Percentiles rank a stretch among this genome's conserved stretches.
Evolutionary conservation across 371 early-diverging fungal genomes (phyloP).

Genomic region (Conidiobolus incongruus): DNA sequence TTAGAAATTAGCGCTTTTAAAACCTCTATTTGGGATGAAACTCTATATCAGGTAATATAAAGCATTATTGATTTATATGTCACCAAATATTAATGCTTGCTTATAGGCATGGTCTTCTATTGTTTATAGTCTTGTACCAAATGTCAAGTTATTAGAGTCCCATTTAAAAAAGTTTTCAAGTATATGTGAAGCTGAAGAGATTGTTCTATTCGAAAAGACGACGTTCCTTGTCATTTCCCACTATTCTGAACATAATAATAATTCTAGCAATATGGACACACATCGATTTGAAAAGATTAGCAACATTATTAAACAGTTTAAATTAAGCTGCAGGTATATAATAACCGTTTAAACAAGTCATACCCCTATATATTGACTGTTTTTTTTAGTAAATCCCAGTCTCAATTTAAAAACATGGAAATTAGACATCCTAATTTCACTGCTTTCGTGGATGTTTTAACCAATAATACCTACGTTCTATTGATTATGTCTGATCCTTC

Average conservation of each 20-base stretch:
- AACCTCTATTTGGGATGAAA: constrained; percentile 93
- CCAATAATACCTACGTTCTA: constrained; percentile 84
- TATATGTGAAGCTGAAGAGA: constrained; percentile 80
- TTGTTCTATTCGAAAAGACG: constrained; percentile 79
- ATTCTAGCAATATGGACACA: constrained; percentile 15
- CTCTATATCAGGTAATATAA: constrained; percentile 52
- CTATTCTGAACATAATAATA: constrained; percentile 17
- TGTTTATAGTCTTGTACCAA: constrained; percentile 83
- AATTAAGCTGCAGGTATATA: constrained; percentile 63
- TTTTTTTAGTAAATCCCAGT: constrained; percentile 37
- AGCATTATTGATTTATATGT: background rate
- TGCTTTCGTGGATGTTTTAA: constrained; percentile 76
- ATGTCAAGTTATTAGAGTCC: constrained; percentile 53
- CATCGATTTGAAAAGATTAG: constrained; percentile 83
- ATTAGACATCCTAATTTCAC: constrained; percentile 58
- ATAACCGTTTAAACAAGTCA: constrained; percentile 1
- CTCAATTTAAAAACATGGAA: constrained; percentile 77
- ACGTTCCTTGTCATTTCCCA: constrained; percentile 87
- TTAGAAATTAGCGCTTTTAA: constrained; percentile 48
- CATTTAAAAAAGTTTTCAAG: constrained; percentile 53
- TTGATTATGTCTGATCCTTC: constrained; percentile 74
- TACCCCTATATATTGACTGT: background rate
- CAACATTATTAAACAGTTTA: constrained; percentile 86
- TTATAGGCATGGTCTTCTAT: constrained; percentile 89
- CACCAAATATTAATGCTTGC: too few species aligned